Base-by-base conservation (phyloP, 2,329 filamentous ascomycete species). In the Beauveria medogensis region DNA sequence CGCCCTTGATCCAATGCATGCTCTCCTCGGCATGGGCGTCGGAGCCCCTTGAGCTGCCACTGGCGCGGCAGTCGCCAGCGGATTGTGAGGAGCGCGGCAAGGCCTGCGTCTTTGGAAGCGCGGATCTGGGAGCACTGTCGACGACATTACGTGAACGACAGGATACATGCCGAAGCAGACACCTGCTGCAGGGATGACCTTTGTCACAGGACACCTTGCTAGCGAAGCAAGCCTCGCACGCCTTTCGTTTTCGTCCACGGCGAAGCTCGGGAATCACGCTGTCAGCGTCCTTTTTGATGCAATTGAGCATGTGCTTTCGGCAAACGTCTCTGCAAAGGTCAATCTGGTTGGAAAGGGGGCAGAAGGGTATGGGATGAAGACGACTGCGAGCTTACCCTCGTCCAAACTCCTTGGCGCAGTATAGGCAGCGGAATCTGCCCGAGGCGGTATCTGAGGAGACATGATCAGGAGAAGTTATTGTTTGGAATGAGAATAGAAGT, bases 131-230 rank as follows among this genome's bases (percentile, higher is more conserved):
- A 10, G 8, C 18, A n/a, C 50, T 30, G 34, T 43, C 48, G 12
- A 7, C 16, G 12, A 48, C 28, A 1, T 44, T 28, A 10, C 62
- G 59, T 8, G 51, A 56, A 5, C 46, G 58, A 46, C 64, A 65
- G 7, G 53, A 20, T 1, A 68, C 5, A 5, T 62, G 58, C 3
- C 69, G 66, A 3, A 65, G 54, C 5, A 61, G 50, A 53, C 70
- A 71, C 26, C 70, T 63, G 3, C 63, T 57, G 54, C 70, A 72
- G 0, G 68, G 68, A 3, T 63, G 52, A 2, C 53, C 61, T 5
- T 64, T 68, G 54, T 71, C 68, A 59, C 70, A 72, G 20, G 67
- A 66, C 14, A 69, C 63, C 37, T 70, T 70, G 63, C 68, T 68
- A 28, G 63, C 64, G 55, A 68, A 70, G 57, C 70, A 72, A 2